These are phyloP conservation scores for Cardiospermum halicacabum DNA, from an alignment of 345 rosid genomes.

Conservation along the genomic window DNA sequence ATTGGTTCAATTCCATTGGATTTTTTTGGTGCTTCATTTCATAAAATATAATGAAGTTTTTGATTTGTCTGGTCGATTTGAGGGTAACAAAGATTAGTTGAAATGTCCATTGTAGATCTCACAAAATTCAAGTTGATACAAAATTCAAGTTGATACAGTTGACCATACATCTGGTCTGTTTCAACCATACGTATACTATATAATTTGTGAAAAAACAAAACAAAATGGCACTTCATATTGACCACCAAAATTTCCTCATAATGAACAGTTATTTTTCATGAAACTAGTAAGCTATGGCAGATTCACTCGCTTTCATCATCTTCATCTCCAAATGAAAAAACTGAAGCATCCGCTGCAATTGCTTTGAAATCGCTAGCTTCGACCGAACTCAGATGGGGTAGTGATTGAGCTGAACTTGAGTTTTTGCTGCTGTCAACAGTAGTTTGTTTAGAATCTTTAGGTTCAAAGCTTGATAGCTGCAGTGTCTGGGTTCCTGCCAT, in stretches of 20 bases:
- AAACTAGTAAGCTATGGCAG: not conserved
- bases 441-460: slow-evolving; percentile 16
- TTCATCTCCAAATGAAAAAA: slow-evolving; percentile 81
- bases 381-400: slow-evolving; percentile 17
- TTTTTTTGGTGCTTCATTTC: not conserved
- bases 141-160: too few relatives aligned
- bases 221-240: not conserved
- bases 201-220: not conserved
- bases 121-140: too few relatives aligned
- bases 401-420: slow-evolving; percentile 21
- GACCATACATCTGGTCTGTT: too few relatives aligned
- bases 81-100: not conserved
- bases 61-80: too few relatives aligned
- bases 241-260: not conserved
- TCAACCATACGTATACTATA: not conserved
- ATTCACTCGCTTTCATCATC: slow-evolving; percentile 69
- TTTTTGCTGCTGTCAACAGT: slow-evolving; percentile 16
- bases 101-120: not conserved
- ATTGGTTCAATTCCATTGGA: not conserved
- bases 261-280: slow-evolving; percentile 8
- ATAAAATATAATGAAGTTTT: too few relatives aligned
- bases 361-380: slow-evolving; percentile 62
- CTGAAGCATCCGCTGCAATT: slow-evolving; percentile 88
- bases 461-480: slow-evolving; percentile 16
- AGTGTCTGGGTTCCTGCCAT: slow-evolving; percentile 24